Conservation (phyloP, 257 asterid genomes). For the Petunia axillaris region DNA sequence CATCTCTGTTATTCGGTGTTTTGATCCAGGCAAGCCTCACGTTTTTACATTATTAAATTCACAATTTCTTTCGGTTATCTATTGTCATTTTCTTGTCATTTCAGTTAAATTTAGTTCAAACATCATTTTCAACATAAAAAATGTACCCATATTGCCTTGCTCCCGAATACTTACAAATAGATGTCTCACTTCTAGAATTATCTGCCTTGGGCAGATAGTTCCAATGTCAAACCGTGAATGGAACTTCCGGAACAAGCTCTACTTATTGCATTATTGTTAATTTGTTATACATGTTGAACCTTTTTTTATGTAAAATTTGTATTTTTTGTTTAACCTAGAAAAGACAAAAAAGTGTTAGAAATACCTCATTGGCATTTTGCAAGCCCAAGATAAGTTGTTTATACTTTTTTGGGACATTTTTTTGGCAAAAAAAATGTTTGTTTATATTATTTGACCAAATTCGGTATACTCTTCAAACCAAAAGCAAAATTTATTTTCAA, state of each 20-base stretch:
- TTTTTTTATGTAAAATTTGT: no score
- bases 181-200: background rate
- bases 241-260: background rate
- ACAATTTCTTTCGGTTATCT: background rate
- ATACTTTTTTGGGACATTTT: no score
- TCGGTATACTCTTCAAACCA: no score
- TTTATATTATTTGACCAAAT: no score
- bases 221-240: background rate
- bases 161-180: background rate
- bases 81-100: slow-evolving; percentile 13
- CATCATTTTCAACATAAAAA: background rate
- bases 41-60: background rate
- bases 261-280: background rate
- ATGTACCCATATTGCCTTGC: background rate
- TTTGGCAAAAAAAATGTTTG: no score
- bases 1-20: background rate
- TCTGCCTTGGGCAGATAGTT: background rate
- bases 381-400: no score
- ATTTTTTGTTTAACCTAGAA: no score
- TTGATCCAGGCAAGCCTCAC: background rate
- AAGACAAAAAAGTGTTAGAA: no score
- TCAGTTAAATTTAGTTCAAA: background rate
- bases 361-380: no score
- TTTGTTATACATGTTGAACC: background rate
- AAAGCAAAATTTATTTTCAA: no score